Conservation (phyloP, 768 basidiomycete species). For the Auriscalpium orientale region DNA sequence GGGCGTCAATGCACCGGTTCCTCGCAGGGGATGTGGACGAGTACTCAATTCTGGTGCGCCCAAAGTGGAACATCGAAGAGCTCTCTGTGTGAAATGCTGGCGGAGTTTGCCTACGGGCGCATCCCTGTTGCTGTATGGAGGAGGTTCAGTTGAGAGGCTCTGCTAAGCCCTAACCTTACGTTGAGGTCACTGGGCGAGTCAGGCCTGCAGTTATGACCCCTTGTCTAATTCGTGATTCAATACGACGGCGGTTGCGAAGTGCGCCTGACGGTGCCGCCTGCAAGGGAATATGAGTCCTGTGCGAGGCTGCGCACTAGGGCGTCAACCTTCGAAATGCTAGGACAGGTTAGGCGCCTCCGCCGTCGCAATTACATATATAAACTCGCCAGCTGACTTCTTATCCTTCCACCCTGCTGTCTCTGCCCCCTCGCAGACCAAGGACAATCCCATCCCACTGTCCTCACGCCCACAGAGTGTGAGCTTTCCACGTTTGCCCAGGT, state of each 20-base stretch:
- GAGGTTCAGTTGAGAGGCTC: no score
- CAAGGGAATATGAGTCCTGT: no score
- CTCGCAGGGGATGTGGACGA: constrained; percentile 50
- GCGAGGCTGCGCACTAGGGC: not conserved
- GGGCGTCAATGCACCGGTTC: constrained; percentile 83
- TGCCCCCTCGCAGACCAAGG: not conserved
- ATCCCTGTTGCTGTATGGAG: no score
- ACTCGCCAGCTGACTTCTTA: not conserved
- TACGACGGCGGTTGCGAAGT: no score
- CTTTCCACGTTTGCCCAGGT: no score
- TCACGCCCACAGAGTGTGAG: no score
- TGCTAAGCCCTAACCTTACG: no score
- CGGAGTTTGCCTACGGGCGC: no score
- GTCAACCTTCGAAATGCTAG: not conserved
- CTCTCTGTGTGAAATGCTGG: constrained; percentile 5
- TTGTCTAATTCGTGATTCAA: no score
- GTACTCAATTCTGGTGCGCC: constrained; percentile 49
- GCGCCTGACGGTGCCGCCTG: no score
- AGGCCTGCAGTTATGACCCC: no score
- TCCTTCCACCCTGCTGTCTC: not conserved
- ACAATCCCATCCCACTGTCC: not conserved
- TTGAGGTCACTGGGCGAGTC: no score
- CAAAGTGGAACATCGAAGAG: constrained; percentile 80
- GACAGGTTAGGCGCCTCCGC: not conserved
- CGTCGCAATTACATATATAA: not conserved